Conservation (phyloP, 495 filamentous ascomycete genomes). For the Talaromyces stipitatus region DNA sequence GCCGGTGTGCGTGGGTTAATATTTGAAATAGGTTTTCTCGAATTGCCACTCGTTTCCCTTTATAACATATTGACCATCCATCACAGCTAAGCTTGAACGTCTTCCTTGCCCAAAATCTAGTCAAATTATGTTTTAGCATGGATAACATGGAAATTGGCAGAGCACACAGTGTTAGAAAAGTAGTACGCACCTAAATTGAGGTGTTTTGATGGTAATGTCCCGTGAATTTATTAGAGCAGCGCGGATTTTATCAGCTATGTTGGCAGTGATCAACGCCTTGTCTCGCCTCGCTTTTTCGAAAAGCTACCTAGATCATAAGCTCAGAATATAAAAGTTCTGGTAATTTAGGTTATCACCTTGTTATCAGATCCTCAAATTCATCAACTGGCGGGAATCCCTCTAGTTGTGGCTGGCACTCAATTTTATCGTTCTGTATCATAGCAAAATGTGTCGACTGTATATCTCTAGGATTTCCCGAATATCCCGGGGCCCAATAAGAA, state of each 20-base stretch:
- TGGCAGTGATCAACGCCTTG: conserved; percentile 50
- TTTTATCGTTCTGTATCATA: conserved; percentile 23
- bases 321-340: not conserved
- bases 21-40: conserved; percentile 52
- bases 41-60: conserved; percentile 53
- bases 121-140: not conserved
- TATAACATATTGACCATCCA: conserved; percentile 44
- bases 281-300: conserved; percentile 53
- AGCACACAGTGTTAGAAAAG: not conserved
- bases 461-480: conserved; percentile 28
- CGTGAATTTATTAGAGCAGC: conserved; percentile 48
- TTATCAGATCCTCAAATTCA: conserved; percentile 50
- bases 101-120: conserved; percentile 53
- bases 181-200: conserved; percentile 47
- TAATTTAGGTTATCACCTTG: conserved; percentile 25
- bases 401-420: conserved; percentile 37
- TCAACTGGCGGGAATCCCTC: conserved; percentile 46
- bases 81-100: conserved; percentile 47
- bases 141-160: not conserved
- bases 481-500: too few species aligned
- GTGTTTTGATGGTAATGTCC: conserved; percentile 50
- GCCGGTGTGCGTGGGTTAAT: conserved; percentile 47
- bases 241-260: conserved; percentile 45
- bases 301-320: conserved; percentile 30
- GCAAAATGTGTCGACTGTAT: conserved; percentile 16